A percentile compares a stretch with the other conserved stretches of the same genome.
These are phyloP conservation scores for Lycium ferocissimum DNA, from an alignment of 257 asterid genomes.

Conservation along the genomic window DNA sequence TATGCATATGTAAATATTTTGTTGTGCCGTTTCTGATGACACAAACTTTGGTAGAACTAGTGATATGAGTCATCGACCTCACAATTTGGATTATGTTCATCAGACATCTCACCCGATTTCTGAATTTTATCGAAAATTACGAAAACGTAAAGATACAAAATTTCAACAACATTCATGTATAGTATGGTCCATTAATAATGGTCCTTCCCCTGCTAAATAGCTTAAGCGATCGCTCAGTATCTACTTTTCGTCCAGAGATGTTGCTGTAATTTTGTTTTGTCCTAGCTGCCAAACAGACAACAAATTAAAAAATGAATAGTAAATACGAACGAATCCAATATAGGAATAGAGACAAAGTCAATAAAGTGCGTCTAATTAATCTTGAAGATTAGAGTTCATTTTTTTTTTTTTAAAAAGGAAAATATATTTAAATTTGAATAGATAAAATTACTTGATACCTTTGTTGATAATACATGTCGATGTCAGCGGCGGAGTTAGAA, in stretches of 20 bases:
- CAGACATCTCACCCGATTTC: slow-evolving; percentile 16
- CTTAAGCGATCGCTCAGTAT: not conserved
- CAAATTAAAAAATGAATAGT: not conserved
- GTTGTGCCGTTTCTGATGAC: slow-evolving; percentile 22
- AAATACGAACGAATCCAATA: not conserved
- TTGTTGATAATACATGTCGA: no score
- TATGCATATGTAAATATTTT: not conserved
- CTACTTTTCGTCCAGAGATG: slow-evolving; percentile 17
- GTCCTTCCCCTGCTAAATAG: not conserved
- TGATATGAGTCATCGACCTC: not conserved
- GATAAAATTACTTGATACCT: no score
- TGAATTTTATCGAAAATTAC: slow-evolving; percentile 20
- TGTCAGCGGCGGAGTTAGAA: no score
- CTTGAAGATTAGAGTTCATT: no score
- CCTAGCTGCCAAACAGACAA: slow-evolving; percentile 2
- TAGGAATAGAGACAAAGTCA: not conserved
- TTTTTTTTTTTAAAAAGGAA: no score
- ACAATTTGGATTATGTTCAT: slow-evolving; percentile 24
- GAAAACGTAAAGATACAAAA: not conserved
- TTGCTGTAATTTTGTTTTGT: slow-evolving; percentile 29
- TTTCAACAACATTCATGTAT: not conserved
- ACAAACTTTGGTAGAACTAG: not conserved
- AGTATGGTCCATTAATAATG: slow-evolving; percentile 12
- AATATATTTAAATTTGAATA: no score
- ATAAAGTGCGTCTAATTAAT: not conserved